These are phyloP conservation scores for Oleoguttula mirabilis DNA, from an alignment of 495 filamentous ascomycete genomes.

Conservation along the genomic window DNA sequence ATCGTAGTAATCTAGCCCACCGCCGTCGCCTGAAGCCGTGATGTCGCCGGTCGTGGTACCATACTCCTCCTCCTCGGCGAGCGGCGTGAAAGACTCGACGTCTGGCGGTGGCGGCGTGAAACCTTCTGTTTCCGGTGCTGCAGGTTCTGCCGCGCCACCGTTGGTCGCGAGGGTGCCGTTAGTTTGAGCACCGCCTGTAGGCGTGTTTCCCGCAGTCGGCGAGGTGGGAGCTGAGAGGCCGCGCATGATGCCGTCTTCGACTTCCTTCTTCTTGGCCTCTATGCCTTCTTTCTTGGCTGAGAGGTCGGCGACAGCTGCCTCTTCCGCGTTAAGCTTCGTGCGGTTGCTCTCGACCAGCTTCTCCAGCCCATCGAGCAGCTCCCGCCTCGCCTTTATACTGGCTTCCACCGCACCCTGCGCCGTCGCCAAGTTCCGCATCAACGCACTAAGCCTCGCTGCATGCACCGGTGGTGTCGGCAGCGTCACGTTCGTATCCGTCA, in stretches of 20 bases:
- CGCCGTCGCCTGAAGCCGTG: too few relatives aligned
- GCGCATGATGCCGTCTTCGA: constrained; percentile 80
- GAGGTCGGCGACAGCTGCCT: constrained; percentile 48
- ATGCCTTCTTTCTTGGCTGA: constrained; percentile 48
- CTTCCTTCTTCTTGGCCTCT: constrained; percentile 66
- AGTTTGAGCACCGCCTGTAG: neutral
- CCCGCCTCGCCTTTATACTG: constrained; percentile 71
- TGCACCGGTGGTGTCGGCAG: constrained; percentile 73
- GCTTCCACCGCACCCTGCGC: constrained; percentile 88
- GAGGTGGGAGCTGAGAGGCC: constrained; percentile 42
- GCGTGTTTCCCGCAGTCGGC: constrained; percentile 25
- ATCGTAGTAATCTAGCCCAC: too few relatives aligned
- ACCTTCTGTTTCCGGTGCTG: constrained; percentile 68
- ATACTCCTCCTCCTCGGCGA: constrained; percentile 5
- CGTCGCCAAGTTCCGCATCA: constrained; percentile 75
- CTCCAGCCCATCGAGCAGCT: constrained; percentile 67
- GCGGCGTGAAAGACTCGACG: constrained; percentile 27
- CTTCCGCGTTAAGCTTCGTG: constrained; percentile 54
- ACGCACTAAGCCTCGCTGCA: constrained; percentile 73
- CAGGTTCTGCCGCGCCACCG: constrained; percentile 33
- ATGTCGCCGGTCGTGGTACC: too few relatives aligned
- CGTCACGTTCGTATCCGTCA: constrained; percentile 53
- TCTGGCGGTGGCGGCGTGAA: constrained; percentile 23
- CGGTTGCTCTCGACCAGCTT: constrained; percentile 67
- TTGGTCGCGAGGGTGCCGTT: neutral